These are phyloP conservation scores for Verticillium nubilum DNA, from an alignment of 2,329 filamentous ascomycete genomes.

Conservation along the genomic window DNA sequence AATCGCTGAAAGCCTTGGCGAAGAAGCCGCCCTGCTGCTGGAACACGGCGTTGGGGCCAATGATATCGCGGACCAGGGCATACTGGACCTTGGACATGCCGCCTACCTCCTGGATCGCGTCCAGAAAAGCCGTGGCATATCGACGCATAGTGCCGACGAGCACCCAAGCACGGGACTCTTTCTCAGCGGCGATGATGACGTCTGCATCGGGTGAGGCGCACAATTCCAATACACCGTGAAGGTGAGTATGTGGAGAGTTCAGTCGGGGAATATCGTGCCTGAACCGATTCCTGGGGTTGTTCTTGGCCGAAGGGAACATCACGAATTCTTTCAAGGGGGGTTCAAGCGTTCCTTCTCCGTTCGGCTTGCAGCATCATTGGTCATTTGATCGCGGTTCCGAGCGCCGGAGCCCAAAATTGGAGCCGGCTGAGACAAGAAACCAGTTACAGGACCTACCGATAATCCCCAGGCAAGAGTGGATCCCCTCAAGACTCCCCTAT, in stretches of 20 bases:
- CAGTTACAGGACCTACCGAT: background rate
- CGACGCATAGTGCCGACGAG: constrained; percentile 58
- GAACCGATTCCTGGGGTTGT: background rate
- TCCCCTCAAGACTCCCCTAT: background rate
- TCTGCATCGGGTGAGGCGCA: constrained; percentile 38
- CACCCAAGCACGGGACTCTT: constrained; percentile 32
- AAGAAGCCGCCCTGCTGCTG: constrained; percentile 43
- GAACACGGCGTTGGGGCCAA: constrained; percentile 46
- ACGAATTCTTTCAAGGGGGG: background rate
- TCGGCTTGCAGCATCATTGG: background rate
- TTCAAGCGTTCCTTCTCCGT: too few species aligned
- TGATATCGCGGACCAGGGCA: constrained; percentile 38
- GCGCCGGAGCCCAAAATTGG: background rate
- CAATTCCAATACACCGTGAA: constrained; percentile 21
- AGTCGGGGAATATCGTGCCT: background rate
- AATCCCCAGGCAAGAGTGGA: background rate
- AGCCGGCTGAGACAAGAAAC: background rate
- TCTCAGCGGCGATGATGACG: constrained; percentile 46
- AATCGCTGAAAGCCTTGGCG: constrained; percentile 36
- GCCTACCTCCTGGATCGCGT: constrained; percentile 48
- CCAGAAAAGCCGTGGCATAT: constrained; percentile 50
- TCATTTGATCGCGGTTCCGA: background rate
- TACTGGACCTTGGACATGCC: constrained; percentile 48
- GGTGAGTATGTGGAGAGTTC: background rate
- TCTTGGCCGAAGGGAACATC: background rate